Evolutionary conservation across 225 moss, liverwort and hornwort species (phyloP), one percentile per base, ranked within the genome.

Genomic region (Anthoceros angustus): DNA sequence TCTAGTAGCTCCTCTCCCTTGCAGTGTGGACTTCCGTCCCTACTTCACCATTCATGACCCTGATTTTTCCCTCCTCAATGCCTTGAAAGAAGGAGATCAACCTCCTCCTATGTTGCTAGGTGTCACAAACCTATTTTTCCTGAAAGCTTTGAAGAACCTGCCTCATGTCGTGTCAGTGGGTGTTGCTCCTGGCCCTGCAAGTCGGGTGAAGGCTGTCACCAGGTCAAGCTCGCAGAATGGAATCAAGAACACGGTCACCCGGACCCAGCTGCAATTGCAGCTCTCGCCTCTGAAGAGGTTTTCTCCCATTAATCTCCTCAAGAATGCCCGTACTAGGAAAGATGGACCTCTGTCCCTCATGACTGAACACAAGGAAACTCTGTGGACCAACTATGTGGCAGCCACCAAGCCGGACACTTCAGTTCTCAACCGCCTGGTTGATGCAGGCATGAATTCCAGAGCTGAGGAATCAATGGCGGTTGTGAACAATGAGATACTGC

Each of bases 21-120:
- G 95, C 79, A 91, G 88, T 76, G 79, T 91, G 72, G 95, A 95
- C 69, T 95, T 95, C 64, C 88, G 95, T 62, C 95, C 95, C 61
- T 95, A 91, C 71, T 95, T 95, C 63, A 95, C 95, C 39, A 95
- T 95, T 75, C 95, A 95, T 75, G 95, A 95, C 72, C 95, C 95
- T 60, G 95, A 95, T 75, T 95, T 95, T 68, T 77, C 73, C 67
- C 75, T 71, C 63, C 74, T 95, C 25, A 91, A 86, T 81, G 79
- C 86, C 39, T 72, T 88, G 66, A 95, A 91, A 71, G 95, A 95
- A 79, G 90, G 95, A 65, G 95, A 95, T 41, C 77, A 78, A 63
- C 82, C 82, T 42, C 91, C 88, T 72, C 82, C 85, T 49, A 95
- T 95, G 91, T 78, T 95, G 40, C 68, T 95, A 72, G 95, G 95